phyloP scores from a whole-genome alignment of 1,139 yeast species.

The Saccharomycopsis crataegensis region DNA sequence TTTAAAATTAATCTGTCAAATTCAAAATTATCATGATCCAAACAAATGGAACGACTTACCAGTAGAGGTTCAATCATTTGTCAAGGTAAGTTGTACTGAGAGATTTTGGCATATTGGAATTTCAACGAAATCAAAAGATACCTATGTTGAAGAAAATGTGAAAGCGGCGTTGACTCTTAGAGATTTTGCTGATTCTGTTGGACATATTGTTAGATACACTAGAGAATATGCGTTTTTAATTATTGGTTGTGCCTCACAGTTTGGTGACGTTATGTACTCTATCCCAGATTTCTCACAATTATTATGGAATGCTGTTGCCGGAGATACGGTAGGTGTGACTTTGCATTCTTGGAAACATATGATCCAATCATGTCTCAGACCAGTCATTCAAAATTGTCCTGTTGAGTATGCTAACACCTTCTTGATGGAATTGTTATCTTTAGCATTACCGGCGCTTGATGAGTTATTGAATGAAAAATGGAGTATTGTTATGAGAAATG shows the following conservation, averaged over 20 bases:
- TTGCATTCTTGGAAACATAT: slow-evolving; percentile 96
- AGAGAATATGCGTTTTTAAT: slow-evolving; percentile 93
- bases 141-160: slow-evolving; percentile 89
- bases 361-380: slow-evolving; percentile 82
- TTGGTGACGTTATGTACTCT: slow-evolving; percentile 84
- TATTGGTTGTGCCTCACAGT: slow-evolving; percentile 80
- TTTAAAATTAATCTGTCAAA: slow-evolving; percentile 76
- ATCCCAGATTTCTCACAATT: slow-evolving; percentile 71
- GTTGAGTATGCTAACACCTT: slow-evolving; percentile 56
- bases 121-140: slow-evolving; percentile 87
- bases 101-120: slow-evolving; percentile 99
- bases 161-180: slow-evolving; percentile 88
- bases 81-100: slow-evolving; percentile 79
- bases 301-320: slow-evolving; percentile 82
- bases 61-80: slow-evolving; percentile 83
- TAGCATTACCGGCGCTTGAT: slow-evolving; percentile 65
- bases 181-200: slow-evolving; percentile 98
- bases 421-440: slow-evolving; percentile 72
- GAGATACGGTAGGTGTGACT: slow-evolving; percentile 79
- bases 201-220: slow-evolving; percentile 90
- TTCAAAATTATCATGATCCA: slow-evolving; percentile 92
- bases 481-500: slow-evolving; percentile 63
- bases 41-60: slow-evolving; percentile 86
- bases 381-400: slow-evolving; percentile 86
- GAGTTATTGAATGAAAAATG: slow-evolving; percentile 62